A percentile compares a stretch with the other conserved stretches of the same genome.
phyloP scores from a whole-genome alignment of 148 eudicot species.

The Tetragonia tetragonoides region DNA sequence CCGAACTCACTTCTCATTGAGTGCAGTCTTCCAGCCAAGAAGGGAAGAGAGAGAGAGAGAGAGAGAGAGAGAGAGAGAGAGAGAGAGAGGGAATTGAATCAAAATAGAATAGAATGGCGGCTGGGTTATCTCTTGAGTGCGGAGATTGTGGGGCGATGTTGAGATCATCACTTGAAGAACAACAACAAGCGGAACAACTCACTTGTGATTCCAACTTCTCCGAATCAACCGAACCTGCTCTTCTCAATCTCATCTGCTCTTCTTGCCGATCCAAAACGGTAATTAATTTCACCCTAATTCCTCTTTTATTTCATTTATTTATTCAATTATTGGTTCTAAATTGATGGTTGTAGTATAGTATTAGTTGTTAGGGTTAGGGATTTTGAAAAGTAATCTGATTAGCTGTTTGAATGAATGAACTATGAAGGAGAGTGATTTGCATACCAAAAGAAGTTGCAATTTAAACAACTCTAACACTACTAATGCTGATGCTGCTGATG shows the following conservation, averaged over 20 bases:
- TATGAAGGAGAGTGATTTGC: conserved; percentile 94
- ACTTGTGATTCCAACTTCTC: conserved; percentile 78
- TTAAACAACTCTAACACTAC: conserved; percentile 49
- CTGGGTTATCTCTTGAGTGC: conserved; percentile 84
- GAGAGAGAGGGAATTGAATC: neutral
- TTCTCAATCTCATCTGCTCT: conserved; percentile 83
- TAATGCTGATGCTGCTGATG: conserved; percentile 7
- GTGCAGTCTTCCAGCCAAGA: neutral
- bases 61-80: neutral
- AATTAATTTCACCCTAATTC: neutral
- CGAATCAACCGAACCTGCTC: conserved; percentile 77
- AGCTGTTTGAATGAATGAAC: no score
- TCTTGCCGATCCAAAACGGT: conserved; percentile 95
- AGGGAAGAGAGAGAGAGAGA: neutral
- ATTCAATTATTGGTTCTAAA: no score
- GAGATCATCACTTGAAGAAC: conserved; percentile 85
- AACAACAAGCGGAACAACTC: conserved; percentile 90
- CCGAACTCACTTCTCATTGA: neutral
- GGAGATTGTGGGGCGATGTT: conserved; percentile 86
- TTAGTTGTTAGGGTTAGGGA: no score
- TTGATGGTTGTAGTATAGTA: no score
- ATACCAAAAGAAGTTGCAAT: conserved; percentile 88
- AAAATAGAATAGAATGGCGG: conserved; percentile 36
- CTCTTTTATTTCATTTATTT: neutral
- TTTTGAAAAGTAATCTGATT: no score